Evolutionary conservation across 2,329 filamentous ascomycete species (phyloP).

Genomic region (Triangularia verruculosa): DNA sequence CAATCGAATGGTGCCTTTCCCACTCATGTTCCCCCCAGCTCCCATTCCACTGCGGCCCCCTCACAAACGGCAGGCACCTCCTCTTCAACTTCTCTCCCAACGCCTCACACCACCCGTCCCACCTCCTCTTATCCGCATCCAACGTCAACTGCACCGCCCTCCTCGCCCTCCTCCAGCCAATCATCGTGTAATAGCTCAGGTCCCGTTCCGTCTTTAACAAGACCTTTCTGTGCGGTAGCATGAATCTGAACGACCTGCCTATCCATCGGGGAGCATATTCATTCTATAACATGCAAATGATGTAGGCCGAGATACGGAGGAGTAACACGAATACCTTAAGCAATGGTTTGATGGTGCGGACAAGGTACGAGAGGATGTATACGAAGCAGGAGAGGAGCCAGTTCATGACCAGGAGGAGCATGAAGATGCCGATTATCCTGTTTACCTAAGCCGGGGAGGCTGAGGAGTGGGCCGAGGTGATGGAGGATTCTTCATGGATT

Average conservation of each 20-base stretch:
- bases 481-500: constrained; percentile 66
- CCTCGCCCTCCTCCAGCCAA: background rate
- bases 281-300: background rate
- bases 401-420: background rate
- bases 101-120: background rate
- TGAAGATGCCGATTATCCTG: background rate
- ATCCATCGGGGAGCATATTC: background rate
- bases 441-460: background rate
- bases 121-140: background rate
- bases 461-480: background rate
- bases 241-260: background rate
- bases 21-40: too few species aligned
- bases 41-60: background rate
- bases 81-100: background rate
- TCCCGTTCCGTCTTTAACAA: background rate
- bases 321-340: too few species aligned
- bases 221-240: background rate
- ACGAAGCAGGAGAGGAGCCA: background rate
- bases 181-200: background rate
- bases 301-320: background rate
- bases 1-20: too few species aligned
- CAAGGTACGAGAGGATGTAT: background rate
- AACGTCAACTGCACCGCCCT: background rate
- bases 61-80: background rate
- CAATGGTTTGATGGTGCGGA: background rate